Evolutionary conservation across 176 grass and related monocot species (phyloP).

Genomic region (Alloteropsis semialata): DNA sequence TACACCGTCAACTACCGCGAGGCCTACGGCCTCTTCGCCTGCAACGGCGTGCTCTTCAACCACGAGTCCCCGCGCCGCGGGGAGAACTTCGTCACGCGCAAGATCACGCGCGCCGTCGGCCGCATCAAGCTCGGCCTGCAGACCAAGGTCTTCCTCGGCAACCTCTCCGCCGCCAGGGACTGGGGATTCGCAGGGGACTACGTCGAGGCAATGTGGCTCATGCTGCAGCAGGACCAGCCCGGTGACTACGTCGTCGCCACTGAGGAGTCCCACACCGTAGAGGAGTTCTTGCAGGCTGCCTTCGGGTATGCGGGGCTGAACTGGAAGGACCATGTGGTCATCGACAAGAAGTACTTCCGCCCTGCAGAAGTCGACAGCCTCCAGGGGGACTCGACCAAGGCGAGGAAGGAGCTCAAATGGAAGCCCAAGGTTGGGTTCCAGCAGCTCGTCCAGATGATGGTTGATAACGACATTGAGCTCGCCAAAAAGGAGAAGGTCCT

Average conservation of each 20-base stretch:
- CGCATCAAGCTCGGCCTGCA: slow-evolving; percentile 90
- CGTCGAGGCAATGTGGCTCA: slow-evolving; percentile 97
- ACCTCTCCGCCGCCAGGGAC: slow-evolving; percentile 82
- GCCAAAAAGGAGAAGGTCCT: slow-evolving; percentile 92
- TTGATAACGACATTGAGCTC: slow-evolving; percentile 81
- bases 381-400: slow-evolving; percentile 81
- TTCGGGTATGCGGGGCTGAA: slow-evolving; percentile 75
- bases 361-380: slow-evolving; percentile 92
- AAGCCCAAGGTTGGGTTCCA: slow-evolving; percentile 91
- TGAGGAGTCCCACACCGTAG: slow-evolving; percentile 75
- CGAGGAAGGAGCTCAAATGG: slow-evolving; percentile 63
- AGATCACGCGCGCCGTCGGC: slow-evolving; percentile 94
- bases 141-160: slow-evolving; percentile 96
- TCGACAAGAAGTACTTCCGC: slow-evolving; percentile 92
- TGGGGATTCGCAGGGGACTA: slow-evolving; percentile 98
- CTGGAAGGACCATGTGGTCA: slow-evolving; percentile 95
- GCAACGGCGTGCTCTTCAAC: slow-evolving; percentile 99
- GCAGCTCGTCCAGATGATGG: slow-evolving; percentile 93
- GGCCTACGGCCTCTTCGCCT: slow-evolving; percentile 87
- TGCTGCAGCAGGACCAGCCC: slow-evolving; percentile 92
- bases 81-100: slow-evolving; percentile 99
- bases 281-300: slow-evolving; percentile 80
- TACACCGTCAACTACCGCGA: slow-evolving; percentile 99
- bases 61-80: slow-evolving; percentile 94
- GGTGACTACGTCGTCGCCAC: slow-evolving; percentile 89